Evolutionary conservation across 768 basidiomycete genomes (phyloP), one percentile per base, ranked within the genome.

Genomic region (Russula virescens): DNA sequence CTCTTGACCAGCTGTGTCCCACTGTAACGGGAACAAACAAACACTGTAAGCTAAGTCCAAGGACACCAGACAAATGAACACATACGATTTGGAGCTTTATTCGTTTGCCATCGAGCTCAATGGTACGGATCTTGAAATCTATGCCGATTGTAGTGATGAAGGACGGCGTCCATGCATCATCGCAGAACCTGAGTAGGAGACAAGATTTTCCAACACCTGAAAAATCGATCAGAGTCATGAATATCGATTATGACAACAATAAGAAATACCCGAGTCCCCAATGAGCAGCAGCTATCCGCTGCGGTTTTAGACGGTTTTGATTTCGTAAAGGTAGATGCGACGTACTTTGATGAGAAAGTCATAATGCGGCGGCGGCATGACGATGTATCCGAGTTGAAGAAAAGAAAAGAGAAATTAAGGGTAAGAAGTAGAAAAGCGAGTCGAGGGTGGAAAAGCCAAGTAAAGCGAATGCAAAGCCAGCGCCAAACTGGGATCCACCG

Each of bases 81-180:
- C 91, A 68, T 67, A 96, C 95, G 74, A 98, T 98, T 76, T 98
- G 96, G n/a, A 98, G 83, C 77, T 98, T 98, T 74, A 98, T 94
- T 49, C 92, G 86, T 79, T 98, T 98, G 45, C 96, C 96, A 69
- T 98, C 96, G 54, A 98, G 83, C 75, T 98, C 95, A 73, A 98
- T 98, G 55, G 95, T 98, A 38, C 96, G 87, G 76, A 98, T 98
- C 87, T 95, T 96, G 83, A 97, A 97, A 84, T 97, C 94, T 69
- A 98, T 95, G 62, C 96, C 97, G 75, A 99, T 99, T 61, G 97
- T 99, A 61, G 95, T 98, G 77, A 98, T 98, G 80, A 98, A 98
- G 48, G 91, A 94, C 52, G 95, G 95, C 38, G 97, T 98, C 94
- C 95, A 99, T 66, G 95, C 91, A 76, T 99, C 97, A 79, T 98